These are phyloP conservation scores for Gnomoniopsis sp. DNA, from an alignment of 2,329 filamentous ascomycete genomes.

Conservation along the genomic window DNA sequence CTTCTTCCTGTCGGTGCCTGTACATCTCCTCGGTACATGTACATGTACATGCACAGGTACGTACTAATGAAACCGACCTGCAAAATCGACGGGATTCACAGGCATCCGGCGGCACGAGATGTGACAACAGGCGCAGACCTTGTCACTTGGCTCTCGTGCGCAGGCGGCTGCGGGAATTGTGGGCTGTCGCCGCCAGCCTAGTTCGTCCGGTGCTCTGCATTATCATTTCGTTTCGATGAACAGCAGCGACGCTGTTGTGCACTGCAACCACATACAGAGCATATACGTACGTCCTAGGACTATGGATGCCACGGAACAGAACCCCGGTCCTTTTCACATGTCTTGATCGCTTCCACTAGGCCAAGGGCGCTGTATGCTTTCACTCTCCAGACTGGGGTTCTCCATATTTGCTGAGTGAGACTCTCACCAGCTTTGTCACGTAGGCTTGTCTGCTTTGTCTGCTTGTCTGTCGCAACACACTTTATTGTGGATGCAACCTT, in stretches of 20 bases:
- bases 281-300: too few relatives aligned
- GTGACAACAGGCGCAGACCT: neutral
- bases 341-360: too few relatives aligned
- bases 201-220: too few relatives aligned
- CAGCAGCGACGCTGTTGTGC: neutral
- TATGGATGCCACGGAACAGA: too few relatives aligned
- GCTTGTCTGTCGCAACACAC: neutral
- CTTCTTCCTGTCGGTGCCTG: too few relatives aligned
- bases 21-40: too few relatives aligned
- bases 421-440: neutral
- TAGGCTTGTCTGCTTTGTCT: neutral
- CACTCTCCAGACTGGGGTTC: neutral
- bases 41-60: too few relatives aligned
- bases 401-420: neutral
- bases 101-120: neutral
- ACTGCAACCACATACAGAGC: neutral
- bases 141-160: neutral
- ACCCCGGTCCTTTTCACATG: too few relatives aligned
- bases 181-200: neutral
- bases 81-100: slow-evolving; percentile 1
- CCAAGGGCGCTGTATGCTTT: too few relatives aligned
- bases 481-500: neutral
- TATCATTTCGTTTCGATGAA: neutral
- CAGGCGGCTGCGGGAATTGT: slow-evolving; percentile 13
- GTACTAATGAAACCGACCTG: neutral